Conservation (phyloP, 2,329 filamentous ascomycete species). For the Pseudonectria foliicola region DNA sequence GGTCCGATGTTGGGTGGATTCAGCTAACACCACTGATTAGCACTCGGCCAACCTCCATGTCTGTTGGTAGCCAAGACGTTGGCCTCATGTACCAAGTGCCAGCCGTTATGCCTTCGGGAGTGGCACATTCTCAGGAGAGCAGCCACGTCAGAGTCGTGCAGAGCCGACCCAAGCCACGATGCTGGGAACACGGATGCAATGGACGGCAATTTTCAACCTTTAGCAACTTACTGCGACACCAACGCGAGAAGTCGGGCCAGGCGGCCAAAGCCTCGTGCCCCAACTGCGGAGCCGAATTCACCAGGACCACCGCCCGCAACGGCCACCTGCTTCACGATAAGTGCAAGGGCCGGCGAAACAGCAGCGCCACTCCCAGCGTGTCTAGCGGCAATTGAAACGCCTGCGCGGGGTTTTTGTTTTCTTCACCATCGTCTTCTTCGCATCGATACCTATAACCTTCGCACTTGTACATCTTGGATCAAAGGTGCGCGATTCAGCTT, state of each 20-base stretch:
- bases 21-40: slow-evolving; percentile 21
- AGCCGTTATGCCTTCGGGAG: slow-evolving; percentile 29
- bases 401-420: too few relatives aligned
- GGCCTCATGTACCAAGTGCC: slow-evolving; percentile 39
- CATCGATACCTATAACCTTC: neutral
- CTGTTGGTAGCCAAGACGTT: slow-evolving; percentile 28
- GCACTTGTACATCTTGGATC: neutral
- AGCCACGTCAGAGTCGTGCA: slow-evolving; percentile 62
- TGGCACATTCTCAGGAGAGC: slow-evolving; percentile 29
- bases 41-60: slow-evolving; percentile 32
- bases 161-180: slow-evolving; percentile 84
- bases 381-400: too few relatives aligned
- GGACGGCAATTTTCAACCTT: slow-evolving; percentile 94
- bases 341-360: slow-evolving; percentile 61
- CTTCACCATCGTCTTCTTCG: neutral
- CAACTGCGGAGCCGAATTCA: slow-evolving; percentile 89
- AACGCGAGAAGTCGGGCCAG: slow-evolving; percentile 89
- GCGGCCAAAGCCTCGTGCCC: slow-evolving; percentile 84
- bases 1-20: slow-evolving; percentile 3
- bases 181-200: slow-evolving; percentile 96
- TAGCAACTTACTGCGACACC: slow-evolving; percentile 86
- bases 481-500: too few relatives aligned
- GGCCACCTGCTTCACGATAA: slow-evolving; percentile 83
- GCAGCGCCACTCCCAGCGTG: neutral
- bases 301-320: slow-evolving; percentile 79